These are phyloP conservation scores for Diplodia corticola DNA, from an alignment of 2,329 filamentous ascomycete species.

Conservation along the genomic window DNA sequence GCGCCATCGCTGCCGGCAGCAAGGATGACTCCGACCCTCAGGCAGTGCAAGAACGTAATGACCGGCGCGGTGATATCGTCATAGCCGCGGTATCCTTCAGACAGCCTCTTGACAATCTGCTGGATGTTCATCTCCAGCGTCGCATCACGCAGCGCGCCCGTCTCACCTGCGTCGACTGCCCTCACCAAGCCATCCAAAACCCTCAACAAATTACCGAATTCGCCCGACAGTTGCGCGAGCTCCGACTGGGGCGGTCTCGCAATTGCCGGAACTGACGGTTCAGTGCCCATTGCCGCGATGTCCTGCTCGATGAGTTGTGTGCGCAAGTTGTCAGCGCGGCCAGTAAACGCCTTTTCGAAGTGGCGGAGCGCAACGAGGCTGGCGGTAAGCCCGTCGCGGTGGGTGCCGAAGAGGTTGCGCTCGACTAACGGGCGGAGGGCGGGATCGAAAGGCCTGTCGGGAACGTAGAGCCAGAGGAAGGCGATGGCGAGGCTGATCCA, in stretches of 20 bases:
- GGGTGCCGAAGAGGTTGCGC: constrained; percentile 57
- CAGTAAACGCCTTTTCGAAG: constrained; percentile 69
- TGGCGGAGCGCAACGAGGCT: constrained; percentile 61
- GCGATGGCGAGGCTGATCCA: constrained; percentile 77
- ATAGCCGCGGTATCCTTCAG: constrained; percentile 71
- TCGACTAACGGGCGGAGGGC: constrained; percentile 64
- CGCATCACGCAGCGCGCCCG: constrained; percentile 33
- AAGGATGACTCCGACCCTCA: constrained; percentile 73
- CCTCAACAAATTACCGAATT: constrained; percentile 72
- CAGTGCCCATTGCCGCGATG: constrained; percentile 62
- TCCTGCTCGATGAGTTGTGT: constrained; percentile 64
- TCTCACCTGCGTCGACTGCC: constrained; percentile 28
- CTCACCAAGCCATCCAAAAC: constrained; percentile 35
- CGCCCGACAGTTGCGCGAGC: constrained; percentile 72
- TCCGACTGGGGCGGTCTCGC: constrained; percentile 70
- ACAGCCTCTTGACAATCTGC: constrained; percentile 70
- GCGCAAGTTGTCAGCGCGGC: constrained; percentile 67
- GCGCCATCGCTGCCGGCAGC: constrained; percentile 36
- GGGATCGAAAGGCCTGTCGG: constrained; percentile 84
- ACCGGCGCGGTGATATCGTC: constrained; percentile 81
- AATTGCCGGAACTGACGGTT: constrained; percentile 66
- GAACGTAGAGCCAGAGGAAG: constrained; percentile 77
- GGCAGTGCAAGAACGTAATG: constrained; percentile 74
- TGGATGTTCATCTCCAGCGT: constrained; percentile 58
- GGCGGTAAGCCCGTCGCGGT: constrained; percentile 56